Percentiles rank a stretch among this genome's conserved stretches.
Evolutionary conservation across 1,284 basidiomycete genomes (phyloP).

Genomic region (Stereum hirsutum): DNA sequence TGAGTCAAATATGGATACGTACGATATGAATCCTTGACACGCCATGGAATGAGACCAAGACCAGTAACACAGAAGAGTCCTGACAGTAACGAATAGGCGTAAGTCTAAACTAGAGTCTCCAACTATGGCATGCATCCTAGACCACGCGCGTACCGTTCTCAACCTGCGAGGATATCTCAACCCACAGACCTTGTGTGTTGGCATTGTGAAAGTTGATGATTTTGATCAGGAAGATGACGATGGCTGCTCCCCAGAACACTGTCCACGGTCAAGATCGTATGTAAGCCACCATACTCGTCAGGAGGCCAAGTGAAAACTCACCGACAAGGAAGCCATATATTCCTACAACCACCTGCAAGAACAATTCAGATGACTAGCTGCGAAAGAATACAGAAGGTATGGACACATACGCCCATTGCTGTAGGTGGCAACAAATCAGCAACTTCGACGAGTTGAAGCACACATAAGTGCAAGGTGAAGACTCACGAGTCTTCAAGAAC

Average conservation of each 20-base stretch:
- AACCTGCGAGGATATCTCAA: conserved; percentile 74
- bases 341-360: conserved; percentile 51
- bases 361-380: background rate
- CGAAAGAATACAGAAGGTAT: background rate
- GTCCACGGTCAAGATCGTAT: background rate
- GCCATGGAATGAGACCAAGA: conserved; percentile 64
- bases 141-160: conserved; percentile 47
- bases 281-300: background rate
- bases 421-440: conserved; percentile 5
- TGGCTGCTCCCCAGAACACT: conserved; percentile 74
- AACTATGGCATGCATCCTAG: too few species aligned
- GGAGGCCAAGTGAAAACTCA: conserved; percentile 24
- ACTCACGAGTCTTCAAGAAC: conserved; percentile 75
- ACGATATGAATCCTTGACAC: conserved; percentile 75
- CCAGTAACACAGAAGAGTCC: conserved; percentile 78
- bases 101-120: too few species aligned
- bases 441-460: background rate
- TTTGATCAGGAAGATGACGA: conserved; percentile 68
- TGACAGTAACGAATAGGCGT: conserved; percentile 15
- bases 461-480: background rate
- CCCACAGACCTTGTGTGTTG: conserved; percentile 60
- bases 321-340: conserved; percentile 77
- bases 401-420: conserved; percentile 48
- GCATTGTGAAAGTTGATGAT: conserved; percentile 63
- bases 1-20: conserved; percentile 18